phyloP scores from a whole-genome alignment of 2,329 filamentous ascomycete genomes.

The Aspergillus melleus region DNA sequence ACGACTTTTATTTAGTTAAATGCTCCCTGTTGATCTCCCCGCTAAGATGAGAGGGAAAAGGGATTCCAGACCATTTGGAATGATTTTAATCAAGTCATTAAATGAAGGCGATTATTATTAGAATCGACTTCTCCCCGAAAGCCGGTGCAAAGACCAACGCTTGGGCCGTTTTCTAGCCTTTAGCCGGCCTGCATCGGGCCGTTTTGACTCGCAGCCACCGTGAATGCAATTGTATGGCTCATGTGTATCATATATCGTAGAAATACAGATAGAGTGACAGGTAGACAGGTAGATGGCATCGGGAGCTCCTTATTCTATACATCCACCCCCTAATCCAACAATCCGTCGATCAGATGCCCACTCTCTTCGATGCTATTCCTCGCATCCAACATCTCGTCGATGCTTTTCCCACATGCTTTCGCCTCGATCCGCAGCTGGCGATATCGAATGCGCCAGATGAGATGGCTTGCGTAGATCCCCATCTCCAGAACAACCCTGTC shows the following conservation, averaged over 20 bases:
- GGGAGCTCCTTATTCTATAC: background rate
- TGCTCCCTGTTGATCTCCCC: background rate
- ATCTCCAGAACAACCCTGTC: slow-evolving; percentile 57
- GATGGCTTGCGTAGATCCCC: slow-evolving; percentile 61
- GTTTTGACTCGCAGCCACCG: no score
- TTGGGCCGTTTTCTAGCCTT: background rate
- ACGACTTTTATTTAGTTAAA: background rate
- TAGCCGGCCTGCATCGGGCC: background rate
- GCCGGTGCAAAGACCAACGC: background rate
- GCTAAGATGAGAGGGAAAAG: background rate
- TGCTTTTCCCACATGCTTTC: slow-evolving; percentile 52
- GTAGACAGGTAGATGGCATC: no score
- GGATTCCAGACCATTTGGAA: background rate
- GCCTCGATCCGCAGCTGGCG: slow-evolving; percentile 54
- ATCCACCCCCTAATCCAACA: background rate
- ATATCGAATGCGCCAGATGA: slow-evolving; percentile 60
- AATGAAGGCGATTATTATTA: no score
- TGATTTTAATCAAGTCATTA: no score
- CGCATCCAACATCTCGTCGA: slow-evolving; percentile 54
- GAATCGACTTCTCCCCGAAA: background rate
- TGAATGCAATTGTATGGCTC: background rate
- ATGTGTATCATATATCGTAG: background rate
- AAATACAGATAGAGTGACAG: background rate
- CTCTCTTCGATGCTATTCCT: slow-evolving; percentile 3
- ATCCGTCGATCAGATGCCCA: background rate